phyloP scores from a whole-genome alignment of 345 rosid genomes.

The Brassica carinata region DNA sequence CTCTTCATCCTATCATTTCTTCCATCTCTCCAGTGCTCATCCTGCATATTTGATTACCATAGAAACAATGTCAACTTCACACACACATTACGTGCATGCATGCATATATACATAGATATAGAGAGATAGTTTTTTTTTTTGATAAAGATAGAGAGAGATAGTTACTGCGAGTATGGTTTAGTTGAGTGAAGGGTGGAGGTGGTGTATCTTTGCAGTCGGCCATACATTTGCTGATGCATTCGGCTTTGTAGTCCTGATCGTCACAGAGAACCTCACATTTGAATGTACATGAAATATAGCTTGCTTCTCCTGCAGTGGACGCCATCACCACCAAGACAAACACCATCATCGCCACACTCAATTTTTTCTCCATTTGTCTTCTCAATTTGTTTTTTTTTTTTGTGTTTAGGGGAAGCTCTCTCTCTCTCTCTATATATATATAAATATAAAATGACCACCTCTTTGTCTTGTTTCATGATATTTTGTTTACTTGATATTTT shows the following conservation, averaged over 20 bases:
- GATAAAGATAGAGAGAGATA: not conserved
- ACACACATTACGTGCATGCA: not conserved
- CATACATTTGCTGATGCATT: not conserved
- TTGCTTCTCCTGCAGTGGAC: not conserved
- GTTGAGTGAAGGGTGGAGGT: not conserved
- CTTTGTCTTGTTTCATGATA: not conserved
- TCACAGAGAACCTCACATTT: not conserved
- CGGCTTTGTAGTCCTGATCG: not conserved
- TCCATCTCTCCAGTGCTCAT: not conserved
- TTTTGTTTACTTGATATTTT: no score
- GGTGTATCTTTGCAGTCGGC: not conserved
- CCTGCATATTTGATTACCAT: not conserved
- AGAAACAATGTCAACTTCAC: not conserved
- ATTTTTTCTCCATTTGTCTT: not conserved
- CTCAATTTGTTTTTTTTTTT: not conserved
- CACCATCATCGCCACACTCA: not conserved
- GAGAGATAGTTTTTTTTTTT: no score
- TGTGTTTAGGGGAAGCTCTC: not conserved
- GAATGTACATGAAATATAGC: not conserved
- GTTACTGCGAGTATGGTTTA: not conserved
- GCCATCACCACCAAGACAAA: not conserved
- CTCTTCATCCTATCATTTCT: not conserved
- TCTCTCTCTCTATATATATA: not conserved
- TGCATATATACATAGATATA: not conserved
- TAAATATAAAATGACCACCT: not conserved